phyloP scores from a whole-genome alignment of 2,329 filamentous ascomycete genomes.

The Aspergillus caelatus region DNA sequence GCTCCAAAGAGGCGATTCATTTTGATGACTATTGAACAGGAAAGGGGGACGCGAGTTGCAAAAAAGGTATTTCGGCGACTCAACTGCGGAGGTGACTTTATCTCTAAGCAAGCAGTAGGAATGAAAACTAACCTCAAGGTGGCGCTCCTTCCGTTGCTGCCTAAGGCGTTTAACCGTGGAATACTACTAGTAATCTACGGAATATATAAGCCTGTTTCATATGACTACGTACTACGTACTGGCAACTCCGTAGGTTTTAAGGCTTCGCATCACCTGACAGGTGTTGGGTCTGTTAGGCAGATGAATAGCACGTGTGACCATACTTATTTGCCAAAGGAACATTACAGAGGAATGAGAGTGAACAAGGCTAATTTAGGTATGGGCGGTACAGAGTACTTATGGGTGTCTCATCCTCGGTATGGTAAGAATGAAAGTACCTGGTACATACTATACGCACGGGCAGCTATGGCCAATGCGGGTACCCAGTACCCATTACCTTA shows the following conservation, averaged over 20 bases:
- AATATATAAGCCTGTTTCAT: neutral
- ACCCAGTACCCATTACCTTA: slow-evolving; percentile 10
- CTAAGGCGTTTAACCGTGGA: neutral
- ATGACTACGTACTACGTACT: neutral
- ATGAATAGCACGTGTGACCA: neutral
- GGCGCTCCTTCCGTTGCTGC: neutral
- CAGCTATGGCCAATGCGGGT: slow-evolving; percentile 23
- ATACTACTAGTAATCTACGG: too few species aligned
- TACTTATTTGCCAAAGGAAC: neutral
- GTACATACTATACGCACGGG: slow-evolving; percentile 17
- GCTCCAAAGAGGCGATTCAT: slow-evolving; percentile 98
- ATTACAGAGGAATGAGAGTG: neutral
- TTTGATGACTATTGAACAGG: slow-evolving; percentile 28
- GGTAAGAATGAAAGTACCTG: slow-evolving; percentile 10
- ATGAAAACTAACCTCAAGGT: neutral
- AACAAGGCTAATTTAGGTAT: neutral
- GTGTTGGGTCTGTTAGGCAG: neutral
- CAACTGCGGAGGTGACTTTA: neutral
- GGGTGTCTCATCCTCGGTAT: neutral
- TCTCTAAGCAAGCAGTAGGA: neutral
- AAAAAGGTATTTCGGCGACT: neutral
- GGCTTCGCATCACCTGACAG: neutral
- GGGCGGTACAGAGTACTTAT: neutral
- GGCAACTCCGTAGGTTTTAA: neutral
- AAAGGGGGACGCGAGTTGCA: neutral